Percentiles rank a stretch among this genome's conserved stretches.
Conservation (phyloP, 441 rosid genomes). For the Metrosideros polymorpha region DNA sequence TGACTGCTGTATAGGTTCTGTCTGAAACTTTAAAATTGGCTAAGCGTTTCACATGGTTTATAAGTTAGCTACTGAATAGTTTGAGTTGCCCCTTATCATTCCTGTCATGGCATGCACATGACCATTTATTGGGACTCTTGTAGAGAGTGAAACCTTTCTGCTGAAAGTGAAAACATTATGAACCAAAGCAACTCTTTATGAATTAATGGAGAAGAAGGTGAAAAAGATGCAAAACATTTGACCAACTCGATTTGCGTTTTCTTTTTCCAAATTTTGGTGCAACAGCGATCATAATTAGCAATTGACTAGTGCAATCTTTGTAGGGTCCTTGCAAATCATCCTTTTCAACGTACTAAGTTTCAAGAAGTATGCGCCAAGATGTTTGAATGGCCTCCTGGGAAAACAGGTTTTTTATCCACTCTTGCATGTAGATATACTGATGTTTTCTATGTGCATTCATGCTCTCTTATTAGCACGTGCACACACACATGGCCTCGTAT, state of each 20-base stretch:
- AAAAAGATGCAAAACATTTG: neutral
- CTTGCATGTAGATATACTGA: neutral
- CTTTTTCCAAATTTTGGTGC: neutral
- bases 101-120: neutral
- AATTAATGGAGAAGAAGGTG: neutral
- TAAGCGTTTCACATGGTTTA: neutral
- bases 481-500: neutral
- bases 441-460: neutral
- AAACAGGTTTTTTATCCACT: conserved; percentile 52
- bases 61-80: neutral
- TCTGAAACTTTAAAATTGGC: neutral
- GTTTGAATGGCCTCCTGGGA: conserved; percentile 84
- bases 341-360: conserved; percentile 45
- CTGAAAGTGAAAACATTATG: neutral
- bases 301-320: neutral
- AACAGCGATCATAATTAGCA: neutral
- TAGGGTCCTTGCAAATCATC: conserved; percentile 56
- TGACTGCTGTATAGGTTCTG: neutral
- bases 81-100: neutral
- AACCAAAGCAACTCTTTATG: neutral
- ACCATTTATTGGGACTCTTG: neutral
- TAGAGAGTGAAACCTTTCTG: neutral
- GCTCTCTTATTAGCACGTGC: neutral
- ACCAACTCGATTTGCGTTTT: neutral
- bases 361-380: conserved; percentile 54